Evolutionary conservation across 176 grass and related monocot genomes (phyloP), one percentile per base, ranked within the genome.

Genomic region (Cocos nucifera): DNA sequence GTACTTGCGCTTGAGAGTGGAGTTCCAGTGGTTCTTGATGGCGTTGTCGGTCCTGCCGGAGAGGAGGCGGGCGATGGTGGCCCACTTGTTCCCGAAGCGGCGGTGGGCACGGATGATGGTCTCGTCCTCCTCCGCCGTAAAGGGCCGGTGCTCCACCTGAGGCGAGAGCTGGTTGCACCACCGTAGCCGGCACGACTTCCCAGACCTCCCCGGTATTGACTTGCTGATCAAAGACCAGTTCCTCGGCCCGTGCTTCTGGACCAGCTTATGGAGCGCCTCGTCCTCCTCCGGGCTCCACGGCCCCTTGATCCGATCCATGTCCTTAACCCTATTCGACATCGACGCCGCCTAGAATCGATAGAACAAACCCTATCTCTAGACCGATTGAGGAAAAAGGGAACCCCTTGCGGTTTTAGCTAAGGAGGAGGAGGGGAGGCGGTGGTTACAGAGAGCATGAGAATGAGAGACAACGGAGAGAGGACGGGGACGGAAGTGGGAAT

Each of bases 21-120:
- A 97, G 76, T 97, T 97, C 92, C 87, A 97, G 84, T 91, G 87
- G 75, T 97, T 97, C 78, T 97, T 88, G 53, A 97, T 87, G 75
- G 92, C 92, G 81, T 97, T 97, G 87, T 97, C 87, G 44, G 87
- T 97, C 61, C 92, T 81, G 0, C 87, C 80, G 6, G 92, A 80
- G 61, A 97, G 80, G 12, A 91, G 80, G 2, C 87, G 30, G 0
- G 92, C 84, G 73, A 97, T 97, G 66, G 92, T 97, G 15, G 92
- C 87, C 87, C 92, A 97, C 84, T 91, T 97, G 83, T 91, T 97
- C 15, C 92, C 87, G 66, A 91, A 80, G 1, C 81, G 28, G 0
- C 74, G 71, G 73, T 91, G 87, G 4, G 92, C 92, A 22, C 80
- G 78, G 65, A 97, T 79, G 83, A 97, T 97, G 62, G 87, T 71